Evolutionary conservation across 495 filamentous ascomycete species (phyloP).

Genomic region (Podospora fimiseda): DNA sequence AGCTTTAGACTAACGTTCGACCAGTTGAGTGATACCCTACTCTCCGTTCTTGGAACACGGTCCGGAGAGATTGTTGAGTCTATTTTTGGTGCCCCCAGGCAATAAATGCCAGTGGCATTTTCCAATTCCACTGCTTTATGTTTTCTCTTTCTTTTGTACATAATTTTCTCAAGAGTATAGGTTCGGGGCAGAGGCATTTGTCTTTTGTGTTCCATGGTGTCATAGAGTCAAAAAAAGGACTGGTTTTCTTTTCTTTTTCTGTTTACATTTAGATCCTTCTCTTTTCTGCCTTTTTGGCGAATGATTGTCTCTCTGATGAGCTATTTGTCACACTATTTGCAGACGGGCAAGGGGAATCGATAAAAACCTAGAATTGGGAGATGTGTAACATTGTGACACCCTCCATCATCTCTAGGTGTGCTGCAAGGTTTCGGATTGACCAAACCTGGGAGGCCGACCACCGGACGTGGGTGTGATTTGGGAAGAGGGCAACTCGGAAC

Average conservation of each 20-base stretch:
- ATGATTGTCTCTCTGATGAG: too few species aligned
- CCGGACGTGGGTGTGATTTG: not conserved
- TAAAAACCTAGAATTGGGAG: too few species aligned
- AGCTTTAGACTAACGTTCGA: conserved; percentile 1
- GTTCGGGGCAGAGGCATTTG: too few species aligned
- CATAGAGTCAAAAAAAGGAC: too few species aligned
- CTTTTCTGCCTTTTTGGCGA: too few species aligned
- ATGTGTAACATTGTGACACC: not conserved
- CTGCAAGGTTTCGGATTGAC: not conserved
- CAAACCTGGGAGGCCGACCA: conserved; percentile 4
- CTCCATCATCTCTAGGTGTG: not conserved
- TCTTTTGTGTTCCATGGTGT: too few species aligned
- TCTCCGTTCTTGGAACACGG: conserved; percentile 66
- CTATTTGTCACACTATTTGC: too few species aligned
- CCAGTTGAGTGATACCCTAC: conserved; percentile 66
- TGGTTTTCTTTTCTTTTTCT: too few species aligned
- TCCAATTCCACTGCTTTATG: not conserved
- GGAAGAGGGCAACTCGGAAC: not conserved
- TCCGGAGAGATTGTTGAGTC: conserved; percentile 70
- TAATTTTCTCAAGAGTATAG: too few species aligned
- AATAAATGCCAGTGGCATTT: not conserved
- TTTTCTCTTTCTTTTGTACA: conserved; percentile 4
- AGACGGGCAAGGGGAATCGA: too few species aligned
- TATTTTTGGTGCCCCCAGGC: conserved; percentile 50
- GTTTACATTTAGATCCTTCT: too few species aligned